Evolutionary conservation across 805 yeast species (phyloP), one percentile per base, ranked within the genome.

Genomic region (Naumovozyma baii): DNA sequence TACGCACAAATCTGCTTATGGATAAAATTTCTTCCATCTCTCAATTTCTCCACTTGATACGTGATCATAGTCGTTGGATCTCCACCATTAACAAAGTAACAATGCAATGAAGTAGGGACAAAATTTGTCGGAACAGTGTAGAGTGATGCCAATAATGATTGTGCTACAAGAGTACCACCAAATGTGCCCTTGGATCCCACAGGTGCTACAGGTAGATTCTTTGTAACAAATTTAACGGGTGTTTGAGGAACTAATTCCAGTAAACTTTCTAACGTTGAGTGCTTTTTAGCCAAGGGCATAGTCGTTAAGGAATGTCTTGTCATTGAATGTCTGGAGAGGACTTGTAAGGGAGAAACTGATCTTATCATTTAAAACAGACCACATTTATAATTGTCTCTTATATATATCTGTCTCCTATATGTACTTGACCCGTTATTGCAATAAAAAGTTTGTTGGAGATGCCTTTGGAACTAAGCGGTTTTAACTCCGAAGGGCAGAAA

Each of bases 161-260:
- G 87, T 0, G 83, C 83, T 14, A 78, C 75, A 33, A 76, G 61
- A 15, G 78, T 75, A 8, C 88, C 87, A 2, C 87, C 87, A 61
- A 79, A 80, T 0, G 80, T 74, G 2, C 84, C 85, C 33, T 80
- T 62, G 2, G 83, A 80, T 0, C 74, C 71, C 4, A 62, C 64
- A 2, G 77, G 77, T 3, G 73, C 66, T 3, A 39, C 41, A 4
- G 59, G 56, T 12, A 45, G 39, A 35, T 45, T 32, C 17, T 40
- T 43, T 3, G 61, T 54, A 8, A 50, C 44, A 39, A 55, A 59
- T 30, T 48, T 43, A 12, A 48, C 41, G 3, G 43, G 37, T 2
- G 54, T 44, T 3, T 52, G 28, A 9, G 50, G 48, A 2, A 38
- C 26, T 15, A 57, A 37, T 34, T 49, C 52, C 22, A 57, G 43